Base-by-base conservation (phyloP, 805 yeast genomes). In the Candida gorgasii region DNA sequence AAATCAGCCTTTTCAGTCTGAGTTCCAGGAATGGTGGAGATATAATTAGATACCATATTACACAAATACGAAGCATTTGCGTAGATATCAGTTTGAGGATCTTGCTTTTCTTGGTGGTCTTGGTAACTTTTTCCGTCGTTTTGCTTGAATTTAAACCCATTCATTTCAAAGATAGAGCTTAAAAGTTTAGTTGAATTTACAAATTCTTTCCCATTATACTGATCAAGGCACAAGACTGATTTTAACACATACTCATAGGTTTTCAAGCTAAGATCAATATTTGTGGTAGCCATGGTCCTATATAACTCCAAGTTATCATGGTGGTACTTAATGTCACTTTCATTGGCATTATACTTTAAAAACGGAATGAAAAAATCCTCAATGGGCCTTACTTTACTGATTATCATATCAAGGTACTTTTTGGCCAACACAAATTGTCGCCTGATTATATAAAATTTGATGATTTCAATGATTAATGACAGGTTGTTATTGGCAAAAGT, bases 281-380 rank as follows among this genome's bases (percentile, higher is more conserved):
- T 55, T 6, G 39, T 42, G 3, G 50, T 48, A 3, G 58, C 66
- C 73, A 70, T 67, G 17, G 58, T 56, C 34, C 62, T 57, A 45
- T 67, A 69, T 5, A 65, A 26, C 11, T 58, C 54, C 36, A 69
- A 50, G 8, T 64, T 55, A 18, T 55, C 50, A 1, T 59, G 47
- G 36, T 57, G 49, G 11, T 54, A 50, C 18, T 52, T 54, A 29
- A 49, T 51, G 5, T 54, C 50, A 8, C 47, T 47, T 15, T 38
- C 40, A 4, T 42, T 33, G 4, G 59, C 44, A 38, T 53, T 52
- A 41, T 52, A 46, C 30, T 53, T 48, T 37, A 68, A 50, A 19
- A 67, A 57, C 4, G 73, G 71, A 4, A 54, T 38, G 47, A 52
- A 68, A 33, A 57, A 61, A 14, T 44, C 36, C 40, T 69, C 72